A percentile compares a stretch with the other conserved stretches of the same genome.
Evolutionary conservation across 129 eudicot genomes (phyloP).

Genomic region (Rutidosis leptorrhynchoides): DNA sequence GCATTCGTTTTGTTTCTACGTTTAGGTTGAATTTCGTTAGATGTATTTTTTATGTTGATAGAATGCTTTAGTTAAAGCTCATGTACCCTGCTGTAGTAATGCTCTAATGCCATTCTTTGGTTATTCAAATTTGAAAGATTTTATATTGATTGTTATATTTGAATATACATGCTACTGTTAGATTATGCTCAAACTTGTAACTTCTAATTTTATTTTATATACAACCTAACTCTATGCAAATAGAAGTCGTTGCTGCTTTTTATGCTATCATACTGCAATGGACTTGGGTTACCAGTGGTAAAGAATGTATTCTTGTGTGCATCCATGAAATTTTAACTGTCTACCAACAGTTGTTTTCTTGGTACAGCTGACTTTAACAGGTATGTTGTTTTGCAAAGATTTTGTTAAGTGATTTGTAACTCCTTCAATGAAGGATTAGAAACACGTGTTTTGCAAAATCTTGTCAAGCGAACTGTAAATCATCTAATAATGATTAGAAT

Average conservation of each 20-base stretch:
- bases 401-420: not conserved
- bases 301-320: conserved; percentile 9
- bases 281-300: not conserved
- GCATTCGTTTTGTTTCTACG: not conserved
- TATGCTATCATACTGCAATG: not conserved
- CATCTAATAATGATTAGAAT: no score
- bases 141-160: not conserved
- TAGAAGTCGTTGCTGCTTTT: conserved; percentile 7
- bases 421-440: not conserved
- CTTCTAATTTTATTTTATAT: not conserved
- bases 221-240: conserved; percentile 13
- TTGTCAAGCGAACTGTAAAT: no score
- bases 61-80: not conserved
- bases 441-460: no score
- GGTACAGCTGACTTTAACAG: no score
- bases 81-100: not conserved
- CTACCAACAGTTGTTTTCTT: conserved; percentile 3
- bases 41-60: conserved; percentile 3
- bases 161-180: not conserved
- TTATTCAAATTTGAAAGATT: conserved; percentile 10
- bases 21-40: conserved; percentile 16
- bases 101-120: conserved; percentile 10
- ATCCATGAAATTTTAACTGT: not conserved
- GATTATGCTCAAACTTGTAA: not conserved
- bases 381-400: no score